Evolutionary conservation across 2,329 filamentous ascomycete species (phyloP), one percentile per base, ranked within the genome.

Genomic region (Curvularia sp.): DNA sequence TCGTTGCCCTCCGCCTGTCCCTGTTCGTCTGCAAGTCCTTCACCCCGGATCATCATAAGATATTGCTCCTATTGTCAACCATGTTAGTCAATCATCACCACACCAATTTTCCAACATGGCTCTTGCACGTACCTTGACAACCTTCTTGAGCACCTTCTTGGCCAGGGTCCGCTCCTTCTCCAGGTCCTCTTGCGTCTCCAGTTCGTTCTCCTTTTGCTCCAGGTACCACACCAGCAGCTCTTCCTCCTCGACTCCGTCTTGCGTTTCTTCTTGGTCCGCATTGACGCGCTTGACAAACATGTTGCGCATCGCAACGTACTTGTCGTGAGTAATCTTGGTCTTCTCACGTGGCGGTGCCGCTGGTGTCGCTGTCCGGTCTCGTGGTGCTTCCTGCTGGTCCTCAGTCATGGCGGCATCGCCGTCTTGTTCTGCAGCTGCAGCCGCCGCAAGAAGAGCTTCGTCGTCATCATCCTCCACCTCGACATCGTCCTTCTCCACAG

Each of bases 401-500:
- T 66, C 66, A 12, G 70, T 69, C 73, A 76, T 75, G 5, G 66
- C 57, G 2, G 68, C 71, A 38, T 76, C 73, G 6, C 62, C 84
- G 80, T 81, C 80, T 38, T 69, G 81, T 28, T 70, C 73, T 35
- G 77, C 79, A 0, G 77, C 82, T 41, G 83, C 82, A 2, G 84
- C 84, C 2, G 84, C 83, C 13, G 79, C 83, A 57, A 80, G 76
- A 60, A 83, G 82, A 61, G 80, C 82, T 20, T 87, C 86, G 20
- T 91, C 89, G 3, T 92, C 89, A 5, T 89, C 86, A 5, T 93
- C 93, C 53, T 97, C 92, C 61, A 99, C 89, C 73, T 98, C 94
- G 15, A 99, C 88, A 70, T 99, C 95, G 69, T 99, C 95, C 73
- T 98, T 95, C 79, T 99, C 95, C 26, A 99, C 95, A 1, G 91